Evolutionary conservation across 441 rosid species (phyloP).

Genomic region (Cnidoscolus chayamansa): DNA sequence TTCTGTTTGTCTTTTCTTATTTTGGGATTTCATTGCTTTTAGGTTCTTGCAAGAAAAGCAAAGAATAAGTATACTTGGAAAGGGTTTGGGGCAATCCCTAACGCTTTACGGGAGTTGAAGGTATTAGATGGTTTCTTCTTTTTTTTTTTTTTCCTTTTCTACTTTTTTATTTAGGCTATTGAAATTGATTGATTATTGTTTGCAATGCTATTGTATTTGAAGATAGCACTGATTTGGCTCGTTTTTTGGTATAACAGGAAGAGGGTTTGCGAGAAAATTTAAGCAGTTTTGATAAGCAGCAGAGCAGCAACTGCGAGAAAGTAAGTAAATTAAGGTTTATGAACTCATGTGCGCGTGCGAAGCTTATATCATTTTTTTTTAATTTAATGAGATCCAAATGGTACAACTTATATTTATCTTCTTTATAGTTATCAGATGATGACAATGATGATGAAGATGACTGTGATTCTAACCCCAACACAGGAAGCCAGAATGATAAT

Average conservation of each 20-base stretch:
- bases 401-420: not conserved
- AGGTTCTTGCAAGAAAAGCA: slow-evolving; percentile 76
- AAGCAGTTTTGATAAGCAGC: slow-evolving; percentile 30
- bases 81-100: slow-evolving; percentile 80
- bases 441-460: slow-evolving; percentile 50
- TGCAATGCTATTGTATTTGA: not conserved
- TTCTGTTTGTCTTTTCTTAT: not conserved
- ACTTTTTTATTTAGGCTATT: not conserved
- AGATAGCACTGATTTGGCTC: slow-evolving; percentile 19
- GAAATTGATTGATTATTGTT: not conserved
- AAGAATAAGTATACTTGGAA: slow-evolving; percentile 90
- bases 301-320: slow-evolving; percentile 40
- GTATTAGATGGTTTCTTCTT: slow-evolving; percentile 22
- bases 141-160: not conserved
- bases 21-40: slow-evolving; percentile 12
- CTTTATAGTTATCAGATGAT: slow-evolving; percentile 51
- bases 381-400: not conserved
- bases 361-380: not conserved
- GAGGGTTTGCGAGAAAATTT: slow-evolving; percentile 54
- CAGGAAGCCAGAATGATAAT: slow-evolving; percentile 59
- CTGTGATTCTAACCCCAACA: slow-evolving; percentile 46
- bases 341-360: not conserved
- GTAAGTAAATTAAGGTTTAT: slow-evolving; percentile 34
- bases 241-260: slow-evolving; percentile 37
- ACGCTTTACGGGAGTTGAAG: slow-evolving; percentile 57